phyloP scores from a whole-genome alignment of 1,139 yeast genomes.

The Geotrichum histeridarum region DNA sequence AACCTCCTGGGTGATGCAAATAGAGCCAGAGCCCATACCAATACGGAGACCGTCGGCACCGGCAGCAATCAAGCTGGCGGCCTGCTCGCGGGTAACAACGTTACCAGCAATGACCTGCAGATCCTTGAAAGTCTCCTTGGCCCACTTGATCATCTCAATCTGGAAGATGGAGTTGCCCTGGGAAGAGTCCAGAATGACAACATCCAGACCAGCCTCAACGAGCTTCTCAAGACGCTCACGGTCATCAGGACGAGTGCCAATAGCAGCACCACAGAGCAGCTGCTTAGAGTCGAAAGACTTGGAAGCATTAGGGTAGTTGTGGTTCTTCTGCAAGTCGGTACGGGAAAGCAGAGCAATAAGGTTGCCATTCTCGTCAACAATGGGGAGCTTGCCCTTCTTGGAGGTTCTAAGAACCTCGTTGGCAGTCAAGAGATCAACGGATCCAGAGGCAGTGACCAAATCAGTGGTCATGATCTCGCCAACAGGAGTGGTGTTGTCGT shows the following conservation, averaged over 20 bases:
- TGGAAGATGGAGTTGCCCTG: conserved; percentile 97
- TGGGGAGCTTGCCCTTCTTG: conserved; percentile 96
- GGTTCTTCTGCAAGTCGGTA: conserved; percentile 95
- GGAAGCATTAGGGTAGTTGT: conserved; percentile 89
- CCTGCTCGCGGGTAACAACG: conserved; percentile 98
- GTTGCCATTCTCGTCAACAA: conserved; percentile 71
- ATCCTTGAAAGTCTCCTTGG: conserved; percentile 71
- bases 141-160: conserved; percentile 87
- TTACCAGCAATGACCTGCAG: conserved; percentile 94
- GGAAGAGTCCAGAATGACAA: conserved; percentile 90
- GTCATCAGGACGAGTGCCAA: conserved; percentile 90
- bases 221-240: conserved; percentile 75
- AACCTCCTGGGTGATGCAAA: conserved; percentile 98
- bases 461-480: conserved; percentile 86
- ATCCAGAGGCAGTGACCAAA: conserved; percentile 61
- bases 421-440: conserved; percentile 79
- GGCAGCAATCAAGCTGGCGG: conserved; percentile 88
- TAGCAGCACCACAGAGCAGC: conserved; percentile 96
- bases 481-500: conserved; percentile 57
- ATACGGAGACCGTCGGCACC: conserved; percentile 98
- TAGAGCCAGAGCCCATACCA: conserved; percentile 99
- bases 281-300: conserved; percentile 91
- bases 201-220: conserved; percentile 96
- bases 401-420: conserved; percentile 85
- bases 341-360: conserved; percentile 85